Conservation (phyloP, 2,329 filamentous ascomycete species). For the Colletotrichum scovillei region DNA sequence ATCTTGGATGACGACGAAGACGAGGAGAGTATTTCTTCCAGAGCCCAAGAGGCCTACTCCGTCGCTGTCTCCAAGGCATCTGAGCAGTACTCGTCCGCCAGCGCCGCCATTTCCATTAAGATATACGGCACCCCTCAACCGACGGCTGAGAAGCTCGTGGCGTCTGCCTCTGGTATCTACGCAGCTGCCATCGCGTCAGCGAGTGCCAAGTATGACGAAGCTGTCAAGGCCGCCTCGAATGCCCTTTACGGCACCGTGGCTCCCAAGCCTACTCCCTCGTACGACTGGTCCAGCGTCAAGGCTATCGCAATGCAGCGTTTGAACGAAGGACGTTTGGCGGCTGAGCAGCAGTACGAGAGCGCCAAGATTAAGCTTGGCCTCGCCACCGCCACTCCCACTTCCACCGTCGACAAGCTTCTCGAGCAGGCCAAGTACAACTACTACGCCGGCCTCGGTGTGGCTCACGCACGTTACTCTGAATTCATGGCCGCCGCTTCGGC, state of each 20-base stretch:
- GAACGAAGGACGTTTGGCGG: slow-evolving; percentile 75
- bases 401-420: slow-evolving; percentile 66
- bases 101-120: slow-evolving; percentile 74
- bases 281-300: slow-evolving; percentile 61
- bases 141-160: slow-evolving; percentile 72
- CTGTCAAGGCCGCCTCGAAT: slow-evolving; percentile 63
- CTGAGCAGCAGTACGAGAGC: slow-evolving; percentile 76
- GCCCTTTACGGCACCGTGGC: slow-evolving; percentile 61
- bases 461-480: slow-evolving; percentile 81
- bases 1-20: slow-evolving; percentile 61
- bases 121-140: slow-evolving; percentile 74
- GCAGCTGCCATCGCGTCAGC: slow-evolving; percentile 73
- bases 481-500: slow-evolving; percentile 79
- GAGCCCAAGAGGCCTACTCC: slow-evolving; percentile 69
- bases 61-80: slow-evolving; percentile 74
- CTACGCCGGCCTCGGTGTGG: slow-evolving; percentile 81
- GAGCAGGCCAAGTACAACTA: slow-evolving; percentile 75
- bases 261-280: slow-evolving; percentile 52
- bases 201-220: slow-evolving; percentile 66
- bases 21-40: slow-evolving; percentile 51
- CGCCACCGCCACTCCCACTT: slow-evolving; percentile 69
- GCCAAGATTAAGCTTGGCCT: slow-evolving; percentile 74
- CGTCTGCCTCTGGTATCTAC: slow-evolving; percentile 76
- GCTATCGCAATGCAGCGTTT: slow-evolving; percentile 78
- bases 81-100: slow-evolving; percentile 75